Conservation (phyloP, 805 yeast species). For the Ogataea neopini region DNA sequence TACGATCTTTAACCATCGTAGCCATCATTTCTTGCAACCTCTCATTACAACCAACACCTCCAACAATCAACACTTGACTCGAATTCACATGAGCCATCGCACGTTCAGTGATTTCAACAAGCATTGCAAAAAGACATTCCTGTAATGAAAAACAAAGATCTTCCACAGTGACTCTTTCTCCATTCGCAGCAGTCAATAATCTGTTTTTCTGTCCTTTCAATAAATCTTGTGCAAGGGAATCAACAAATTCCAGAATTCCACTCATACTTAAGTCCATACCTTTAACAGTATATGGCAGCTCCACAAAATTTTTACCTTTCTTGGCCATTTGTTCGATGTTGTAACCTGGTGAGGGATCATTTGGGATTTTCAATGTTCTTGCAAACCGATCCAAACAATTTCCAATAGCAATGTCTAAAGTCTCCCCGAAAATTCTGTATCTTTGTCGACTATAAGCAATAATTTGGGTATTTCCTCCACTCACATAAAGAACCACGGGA, state of each 20-base stretch:
- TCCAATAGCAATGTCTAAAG: constrained; percentile 96
- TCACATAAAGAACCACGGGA: constrained; percentile 94
- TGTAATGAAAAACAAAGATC: constrained; percentile 93
- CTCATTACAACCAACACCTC: constrained; percentile 97
- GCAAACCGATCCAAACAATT: constrained; percentile 97
- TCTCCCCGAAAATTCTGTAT: constrained; percentile 98
- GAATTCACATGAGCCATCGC: constrained; percentile 98
- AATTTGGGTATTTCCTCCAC: constrained; percentile 98
- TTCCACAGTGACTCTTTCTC: constrained; percentile 66
- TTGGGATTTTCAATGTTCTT: constrained; percentile 81
- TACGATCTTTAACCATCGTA: constrained; percentile 86
- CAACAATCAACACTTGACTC: constrained; percentile 88
- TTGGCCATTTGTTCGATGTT: constrained; percentile 94
- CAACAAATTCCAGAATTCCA: constrained; percentile 87
- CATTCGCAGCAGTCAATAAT: constrained; percentile 41
- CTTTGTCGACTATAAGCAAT: constrained; percentile 94
- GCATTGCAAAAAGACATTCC: constrained; percentile 91
- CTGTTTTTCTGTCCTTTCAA: constrained; percentile 48
- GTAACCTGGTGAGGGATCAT: constrained; percentile 96
- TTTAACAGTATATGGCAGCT: constrained; percentile 92
- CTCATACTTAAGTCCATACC: constrained; percentile 99
- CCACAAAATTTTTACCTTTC: constrained; percentile 60
- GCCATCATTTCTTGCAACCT: constrained; percentile 95
- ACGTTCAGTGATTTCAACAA: constrained; percentile 95
- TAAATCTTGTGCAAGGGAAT: constrained; percentile 73